Base-by-base conservation (phyloP, 345 rosid genomes). In the Pistacia atlantica region DNA sequence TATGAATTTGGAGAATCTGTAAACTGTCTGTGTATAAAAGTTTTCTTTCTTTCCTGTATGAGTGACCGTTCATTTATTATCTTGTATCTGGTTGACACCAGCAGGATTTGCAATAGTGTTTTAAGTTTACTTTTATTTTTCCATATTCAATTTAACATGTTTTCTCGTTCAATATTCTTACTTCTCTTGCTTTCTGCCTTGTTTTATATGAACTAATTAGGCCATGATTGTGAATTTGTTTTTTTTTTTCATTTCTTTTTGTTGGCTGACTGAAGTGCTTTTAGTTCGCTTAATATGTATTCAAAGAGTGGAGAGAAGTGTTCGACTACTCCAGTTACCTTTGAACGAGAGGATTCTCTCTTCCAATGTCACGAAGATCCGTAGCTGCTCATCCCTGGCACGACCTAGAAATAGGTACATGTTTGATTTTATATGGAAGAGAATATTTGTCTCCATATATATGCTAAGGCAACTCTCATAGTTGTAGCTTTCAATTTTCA, bases 381-480 rank as follows among this genome's bases (percentile, higher is more conserved):
- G 78, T 89, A 61, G 97, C 98, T 81, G 97, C 98, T 67, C 98
- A 94, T 86, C 97, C 99, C 31, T 97, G 98, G 99, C 98, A 97
- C 78, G 94, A 92, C 82, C 77, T 94, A 79, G 93, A 92, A 81
- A 92, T 94, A 66, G 99, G 98, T 92, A 85, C 7, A 31, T 3
- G 54, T 45, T 65, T 57, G 59, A 58, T 11, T 48, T 63, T 59
- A 35, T 67, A 8, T 66, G 25, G 11, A 45, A 73, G 18, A 13
- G 18, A 22, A 25, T 13, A 9, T 1, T 4, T 16, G 12, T 45
- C 33, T 25, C 12, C 2, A 46, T 52, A 31, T 58, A 16, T 5
- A 4, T 5, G 25, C 35, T 45, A 13, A 25, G 68, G 18, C 35
- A 20, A 42, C 58, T n/a, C 35, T 16, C 7, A 2, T 54, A 13